These are phyloP conservation scores for Sonneratia alba DNA, from an alignment of 345 rosid genomes.

Conservation along the genomic window DNA sequence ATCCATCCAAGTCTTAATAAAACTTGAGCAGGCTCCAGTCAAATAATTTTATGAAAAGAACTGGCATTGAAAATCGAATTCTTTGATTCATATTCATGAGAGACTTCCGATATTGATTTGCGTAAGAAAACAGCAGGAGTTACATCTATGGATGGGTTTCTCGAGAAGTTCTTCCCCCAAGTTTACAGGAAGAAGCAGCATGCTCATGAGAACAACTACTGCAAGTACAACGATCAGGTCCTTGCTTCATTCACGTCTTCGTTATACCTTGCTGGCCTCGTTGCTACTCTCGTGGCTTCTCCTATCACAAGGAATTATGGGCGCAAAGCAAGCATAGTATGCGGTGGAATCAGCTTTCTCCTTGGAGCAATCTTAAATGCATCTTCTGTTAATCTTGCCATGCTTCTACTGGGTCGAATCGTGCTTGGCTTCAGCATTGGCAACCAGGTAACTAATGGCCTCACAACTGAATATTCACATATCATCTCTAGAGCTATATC, in stretches of 20 bases:
- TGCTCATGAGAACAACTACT: conserved; percentile 86
- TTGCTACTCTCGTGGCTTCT: conserved; percentile 68
- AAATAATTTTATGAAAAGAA: background rate
- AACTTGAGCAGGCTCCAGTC: background rate
- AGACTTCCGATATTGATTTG: background rate
- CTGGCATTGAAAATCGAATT: background rate
- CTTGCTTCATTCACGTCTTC: conserved; percentile 88
- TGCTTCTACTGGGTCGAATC: conserved; percentile 77
- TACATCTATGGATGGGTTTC: conserved; percentile 79
- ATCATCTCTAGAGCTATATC: too few relatives aligned
- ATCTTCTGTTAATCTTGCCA: conserved; percentile 46
- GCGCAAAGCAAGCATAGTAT: conserved; percentile 66
- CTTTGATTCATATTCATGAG: too few relatives aligned
- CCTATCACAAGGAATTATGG: conserved; percentile 70
- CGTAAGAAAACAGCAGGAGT: conserved; percentile 53
- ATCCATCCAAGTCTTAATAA: too few relatives aligned
- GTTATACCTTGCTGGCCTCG: conserved; percentile 81
- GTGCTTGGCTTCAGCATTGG: conserved; percentile 93
- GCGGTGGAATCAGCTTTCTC: conserved; percentile 77
- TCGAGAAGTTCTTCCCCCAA: conserved; percentile 47
- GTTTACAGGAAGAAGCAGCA: conserved; percentile 56
- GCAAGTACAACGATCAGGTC: conserved; percentile 73
- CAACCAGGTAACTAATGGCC: conserved; percentile 50
- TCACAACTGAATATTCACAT: background rate
- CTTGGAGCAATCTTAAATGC: conserved; percentile 68